phyloP scores from a whole-genome alignment of 2,329 filamentous ascomycete species.

The Aureobasidium pullulans region DNA sequence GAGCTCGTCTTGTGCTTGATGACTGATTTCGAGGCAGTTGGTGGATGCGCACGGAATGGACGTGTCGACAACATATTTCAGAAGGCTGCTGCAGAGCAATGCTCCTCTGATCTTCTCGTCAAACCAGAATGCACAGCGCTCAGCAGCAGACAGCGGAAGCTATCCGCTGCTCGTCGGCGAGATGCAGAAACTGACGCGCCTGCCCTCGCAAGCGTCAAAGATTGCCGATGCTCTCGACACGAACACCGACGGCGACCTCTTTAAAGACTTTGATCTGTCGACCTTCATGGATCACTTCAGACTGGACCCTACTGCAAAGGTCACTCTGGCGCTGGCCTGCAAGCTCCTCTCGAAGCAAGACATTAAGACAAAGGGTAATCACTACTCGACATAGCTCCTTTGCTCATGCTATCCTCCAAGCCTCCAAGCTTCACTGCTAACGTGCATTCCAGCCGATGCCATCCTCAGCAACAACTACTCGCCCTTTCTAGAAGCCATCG shows the following conservation, averaged over 20 bases:
- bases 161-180: conserved; percentile 77
- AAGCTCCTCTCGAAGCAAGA: conserved; percentile 74
- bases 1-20: neutral
- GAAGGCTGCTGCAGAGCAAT: conserved; percentile 85
- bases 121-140: conserved; percentile 48
- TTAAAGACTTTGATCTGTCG: conserved; percentile 92
- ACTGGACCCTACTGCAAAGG: conserved; percentile 80
- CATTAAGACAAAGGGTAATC: conserved; percentile 77
- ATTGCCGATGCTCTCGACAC: conserved; percentile 91
- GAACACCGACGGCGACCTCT: conserved; percentile 75
- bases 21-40: conserved; percentile 50
- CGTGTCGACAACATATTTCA: conserved; percentile 92
- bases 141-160: conserved; percentile 60
- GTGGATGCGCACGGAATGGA: conserved; percentile 99
- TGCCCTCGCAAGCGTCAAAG: conserved; percentile 75
- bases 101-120: conserved; percentile 71
- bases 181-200: conserved; percentile 75
- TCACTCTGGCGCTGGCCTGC: conserved; percentile 80
- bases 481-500: conserved; percentile 69
- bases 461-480: conserved; percentile 75
- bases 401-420: neutral
- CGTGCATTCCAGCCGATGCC: conserved; percentile 61
- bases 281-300: conserved; percentile 96
- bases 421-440: neutral
- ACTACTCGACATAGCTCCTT: neutral